These are phyloP conservation scores for Lizonia empirigonia DNA, from an alignment of 2,329 filamentous ascomycete genomes.

Conservation along the genomic window DNA sequence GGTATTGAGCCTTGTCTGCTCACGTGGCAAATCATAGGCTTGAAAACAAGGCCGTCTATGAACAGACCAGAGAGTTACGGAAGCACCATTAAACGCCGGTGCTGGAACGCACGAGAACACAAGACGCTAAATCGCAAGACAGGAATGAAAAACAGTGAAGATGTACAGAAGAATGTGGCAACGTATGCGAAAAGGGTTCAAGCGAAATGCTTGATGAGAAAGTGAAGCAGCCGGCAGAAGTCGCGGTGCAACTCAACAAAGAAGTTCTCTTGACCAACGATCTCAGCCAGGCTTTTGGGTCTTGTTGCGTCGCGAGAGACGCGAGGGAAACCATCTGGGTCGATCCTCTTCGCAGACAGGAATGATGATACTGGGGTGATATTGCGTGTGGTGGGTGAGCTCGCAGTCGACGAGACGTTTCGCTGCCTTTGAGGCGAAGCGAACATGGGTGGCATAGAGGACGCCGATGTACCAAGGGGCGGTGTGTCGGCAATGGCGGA, in stretches of 20 bases:
- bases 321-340: constrained; percentile 61
- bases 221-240: constrained; percentile 52
- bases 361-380: constrained; percentile 64
- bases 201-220: constrained; percentile 49
- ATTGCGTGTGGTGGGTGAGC: constrained; percentile 47
- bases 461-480: constrained; percentile 39
- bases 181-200: constrained; percentile 22
- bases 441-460: constrained; percentile 36
- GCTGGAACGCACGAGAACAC: constrained; percentile 20
- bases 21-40: constrained; percentile 3
- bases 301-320: constrained; percentile 58
- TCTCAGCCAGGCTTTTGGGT: constrained; percentile 62
- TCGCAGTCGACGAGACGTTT: constrained; percentile 36
- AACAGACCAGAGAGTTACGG: constrained; percentile 10
- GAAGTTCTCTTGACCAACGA: constrained; percentile 63
- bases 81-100: constrained; percentile 20
- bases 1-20: constrained; percentile 29
- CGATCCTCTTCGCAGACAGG: constrained; percentile 60
- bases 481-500: constrained; percentile 40
- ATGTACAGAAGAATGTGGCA: constrained; percentile 27
- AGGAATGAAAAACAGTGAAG: constrained; percentile 18
- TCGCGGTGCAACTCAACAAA: constrained; percentile 63
- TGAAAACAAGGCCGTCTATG: constrained; percentile 2
- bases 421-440: constrained; percentile 37
- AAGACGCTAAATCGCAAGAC: constrained; percentile 36